phyloP scores from a whole-genome alignment of 306 rosid genomes.

The Vigna mungo region DNA sequence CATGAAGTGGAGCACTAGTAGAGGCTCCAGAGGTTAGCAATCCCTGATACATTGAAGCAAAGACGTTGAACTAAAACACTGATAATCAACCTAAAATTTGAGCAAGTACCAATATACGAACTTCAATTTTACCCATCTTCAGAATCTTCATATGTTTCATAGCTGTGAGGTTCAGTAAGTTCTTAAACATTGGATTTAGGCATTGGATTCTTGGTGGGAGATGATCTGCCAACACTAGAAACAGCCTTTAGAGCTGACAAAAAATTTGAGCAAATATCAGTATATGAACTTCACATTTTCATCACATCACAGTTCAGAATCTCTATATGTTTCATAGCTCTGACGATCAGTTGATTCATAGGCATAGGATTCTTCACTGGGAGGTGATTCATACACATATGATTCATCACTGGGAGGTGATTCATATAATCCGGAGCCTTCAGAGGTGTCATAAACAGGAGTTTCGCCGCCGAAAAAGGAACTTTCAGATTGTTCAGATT shows the following conservation, averaged over 20 bases:
- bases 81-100: slow-evolving; percentile 24
- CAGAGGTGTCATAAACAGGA: slow-evolving; percentile 51
- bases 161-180: slow-evolving; percentile 44
- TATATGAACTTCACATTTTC: slow-evolving; percentile 34
- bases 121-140: slow-evolving; percentile 56
- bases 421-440: slow-evolving; percentile 43
- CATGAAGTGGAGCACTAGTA: neutral
- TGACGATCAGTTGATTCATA: neutral
- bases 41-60: slow-evolving; percentile 10
- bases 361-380: slow-evolving; percentile 47
- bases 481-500: slow-evolving; percentile 47
- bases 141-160: slow-evolving; percentile 52
- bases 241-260: slow-evolving; percentile 37
- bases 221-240: slow-evolving; percentile 41
- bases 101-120: slow-evolving; percentile 12
- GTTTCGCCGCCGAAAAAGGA: slow-evolving; percentile 42
- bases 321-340: slow-evolving; percentile 41
- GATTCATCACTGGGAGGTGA: slow-evolving; percentile 50
- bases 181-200: slow-evolving; percentile 43
- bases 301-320: slow-evolving; percentile 67
- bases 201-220: slow-evolving; percentile 44
- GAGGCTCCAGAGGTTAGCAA: neutral
- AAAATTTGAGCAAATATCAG: slow-evolving; percentile 16
- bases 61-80: slow-evolving; percentile 17
- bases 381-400: slow-evolving; percentile 45